Evolutionary conservation across 768 basidiomycete species (phyloP).

Genomic region (Boletus patriciae): DNA sequence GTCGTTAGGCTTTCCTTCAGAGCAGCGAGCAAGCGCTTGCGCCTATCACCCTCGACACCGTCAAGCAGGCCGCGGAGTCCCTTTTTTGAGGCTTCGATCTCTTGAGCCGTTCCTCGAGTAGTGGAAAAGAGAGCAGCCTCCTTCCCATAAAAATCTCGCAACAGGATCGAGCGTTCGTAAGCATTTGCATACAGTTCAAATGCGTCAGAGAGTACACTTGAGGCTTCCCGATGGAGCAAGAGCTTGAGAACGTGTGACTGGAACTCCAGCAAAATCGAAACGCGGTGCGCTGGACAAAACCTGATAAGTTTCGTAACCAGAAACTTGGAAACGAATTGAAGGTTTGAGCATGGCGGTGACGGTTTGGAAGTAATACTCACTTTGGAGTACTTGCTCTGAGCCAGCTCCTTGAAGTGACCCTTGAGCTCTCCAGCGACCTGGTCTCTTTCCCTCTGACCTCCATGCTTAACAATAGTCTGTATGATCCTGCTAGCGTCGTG

Average conservation of each 20-base stretch:
- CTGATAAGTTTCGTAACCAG: constrained; percentile 79
- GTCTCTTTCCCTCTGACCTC: constrained; percentile 68
- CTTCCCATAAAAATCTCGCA: constrained; percentile 89
- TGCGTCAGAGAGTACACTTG: constrained; percentile 79
- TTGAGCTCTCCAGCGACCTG: constrained; percentile 83
- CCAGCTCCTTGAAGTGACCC: constrained; percentile 73
- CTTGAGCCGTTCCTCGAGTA: constrained; percentile 54
- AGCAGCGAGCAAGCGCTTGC: constrained; percentile 63
- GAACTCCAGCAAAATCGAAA: constrained; percentile 77
- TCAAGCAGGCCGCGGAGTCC: constrained; percentile 71
- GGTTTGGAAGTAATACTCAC: constrained; percentile 39
- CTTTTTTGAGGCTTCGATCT: constrained; percentile 63
- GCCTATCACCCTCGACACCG: constrained; percentile 59
- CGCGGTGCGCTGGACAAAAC: constrained; percentile 69
- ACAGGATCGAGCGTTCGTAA: constrained; percentile 75
- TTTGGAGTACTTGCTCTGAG: constrained; percentile 90
- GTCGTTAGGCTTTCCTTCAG: constrained; percentile 72
- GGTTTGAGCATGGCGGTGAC: not conserved
- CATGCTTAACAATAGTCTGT: constrained; percentile 80
- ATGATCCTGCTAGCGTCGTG: constrained; percentile 90
- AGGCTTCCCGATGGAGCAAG: constrained; percentile 82
- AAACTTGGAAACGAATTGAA: constrained; percentile 47
- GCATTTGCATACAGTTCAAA: constrained; percentile 87
- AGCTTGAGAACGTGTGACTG: constrained; percentile 72
- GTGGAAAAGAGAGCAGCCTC: constrained; percentile 73